Evolutionary conservation across 1,284 basidiomycete genomes (phyloP), one percentile per base, ranked within the genome.

Genomic region (Moesziomyces sp.): DNA sequence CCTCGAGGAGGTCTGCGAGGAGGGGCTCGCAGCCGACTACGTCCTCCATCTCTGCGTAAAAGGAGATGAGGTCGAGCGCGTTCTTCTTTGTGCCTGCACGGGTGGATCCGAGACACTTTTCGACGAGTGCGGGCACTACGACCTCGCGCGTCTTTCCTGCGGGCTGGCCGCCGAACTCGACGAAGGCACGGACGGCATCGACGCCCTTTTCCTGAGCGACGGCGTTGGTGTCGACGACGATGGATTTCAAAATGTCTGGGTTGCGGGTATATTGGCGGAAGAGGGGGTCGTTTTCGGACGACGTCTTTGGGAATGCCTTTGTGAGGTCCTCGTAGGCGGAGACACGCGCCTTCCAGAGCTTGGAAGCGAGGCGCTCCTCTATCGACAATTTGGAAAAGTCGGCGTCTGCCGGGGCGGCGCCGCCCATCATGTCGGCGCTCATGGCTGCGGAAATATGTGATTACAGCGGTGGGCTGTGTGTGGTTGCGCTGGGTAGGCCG

Each of bases 171-270:
- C 94, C 93, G 80, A 91, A 93, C 85, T 93, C 93, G 73, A 97
- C 90, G 71, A 97, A 89, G 16, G 91, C 77, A 4, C 67, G 57
- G 87, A 74, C 92, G 88, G 44, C 96, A 86, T 79, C 93, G 91
- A 85, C 97, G 92, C 21, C 97, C 84, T 97, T 97, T 87, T 99
- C 97, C 85, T 99, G 97, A 13, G 97, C 95, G 33, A 98, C 96
- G 14, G 92, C 97, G 85, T 99, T 99, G 1, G 93, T 87, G 83
- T 99, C 97, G 4, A 76, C 52, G 38, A 73, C 75, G 65, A 80
- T 81, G 45, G 60, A 64, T 55, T 78, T 77, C 49, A 84, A 51
- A n/a, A 58, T 28, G 86, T 92, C 92, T 10, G 89, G 86, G 74
- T 91, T 90, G 40, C 78, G 76, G 75, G 92, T 84, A 85, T 93